phyloP scores from a whole-genome alignment of 2,329 filamentous ascomycete genomes.

The Periconia sp. region DNA sequence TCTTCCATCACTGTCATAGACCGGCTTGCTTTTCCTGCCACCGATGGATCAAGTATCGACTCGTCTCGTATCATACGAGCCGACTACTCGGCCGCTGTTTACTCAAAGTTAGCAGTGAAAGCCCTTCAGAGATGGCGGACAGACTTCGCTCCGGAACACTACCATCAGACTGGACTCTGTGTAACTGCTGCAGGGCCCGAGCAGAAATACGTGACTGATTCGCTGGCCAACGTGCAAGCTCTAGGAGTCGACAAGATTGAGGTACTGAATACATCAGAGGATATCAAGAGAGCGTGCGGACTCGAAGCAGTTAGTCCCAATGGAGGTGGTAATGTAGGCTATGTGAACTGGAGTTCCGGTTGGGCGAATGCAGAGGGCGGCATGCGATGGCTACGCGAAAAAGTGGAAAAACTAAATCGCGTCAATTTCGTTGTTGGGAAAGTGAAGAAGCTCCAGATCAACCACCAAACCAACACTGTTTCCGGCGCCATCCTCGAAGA shows the following conservation, averaged over 20 bases:
- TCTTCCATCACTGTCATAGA: constrained; percentile 62
- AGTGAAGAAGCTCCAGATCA: constrained; percentile 46
- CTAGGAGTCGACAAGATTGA: constrained; percentile 44
- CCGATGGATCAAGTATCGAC: constrained; percentile 61
- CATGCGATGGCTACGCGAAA: constrained; percentile 65
- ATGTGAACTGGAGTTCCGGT: constrained; percentile 72
- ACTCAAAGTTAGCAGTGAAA: constrained; percentile 70
- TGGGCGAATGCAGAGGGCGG: constrained; percentile 78
- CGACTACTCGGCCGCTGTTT: constrained; percentile 81
- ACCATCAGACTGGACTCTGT: constrained; percentile 69
- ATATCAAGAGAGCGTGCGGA: constrained; percentile 44
- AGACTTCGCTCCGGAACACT: constrained; percentile 65
- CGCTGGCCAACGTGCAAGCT: constrained; percentile 37
- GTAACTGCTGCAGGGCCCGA: constrained; percentile 59
- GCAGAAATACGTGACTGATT: constrained; percentile 44
- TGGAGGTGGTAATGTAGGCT: constrained; percentile 63
- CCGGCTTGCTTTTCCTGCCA: constrained; percentile 58
- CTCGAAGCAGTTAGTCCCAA: constrained; percentile 43
- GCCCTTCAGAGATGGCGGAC: constrained; percentile 72
- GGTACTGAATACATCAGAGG: constrained; percentile 39
- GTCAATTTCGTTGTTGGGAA: constrained; percentile 55
- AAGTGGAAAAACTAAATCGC: constrained; percentile 57
- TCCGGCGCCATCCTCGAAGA: constrained; percentile 61
- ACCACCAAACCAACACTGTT: constrained; percentile 40
- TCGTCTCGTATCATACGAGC: constrained; percentile 64